Conservation (phyloP, 2,329 filamentous ascomycete species). For the Fonsecaea pugnacius region DNA sequence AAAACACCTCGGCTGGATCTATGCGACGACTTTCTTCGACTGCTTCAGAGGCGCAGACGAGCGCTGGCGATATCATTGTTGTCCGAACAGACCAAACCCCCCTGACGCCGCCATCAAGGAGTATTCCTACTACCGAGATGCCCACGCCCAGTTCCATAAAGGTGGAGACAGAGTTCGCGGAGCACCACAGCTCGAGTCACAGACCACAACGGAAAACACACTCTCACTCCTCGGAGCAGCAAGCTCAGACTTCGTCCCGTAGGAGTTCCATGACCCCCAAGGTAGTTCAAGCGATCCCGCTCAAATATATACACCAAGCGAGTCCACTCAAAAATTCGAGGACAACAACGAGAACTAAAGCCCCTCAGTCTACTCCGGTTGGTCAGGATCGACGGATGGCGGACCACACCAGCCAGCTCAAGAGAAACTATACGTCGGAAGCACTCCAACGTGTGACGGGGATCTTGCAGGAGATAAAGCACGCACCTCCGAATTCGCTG, state of each 20-base stretch:
- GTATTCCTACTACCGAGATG: not conserved
- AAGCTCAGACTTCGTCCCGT: conserved; percentile 9
- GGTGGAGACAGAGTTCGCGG: conserved; percentile 28
- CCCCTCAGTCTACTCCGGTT: not conserved
- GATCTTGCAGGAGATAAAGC: conserved; percentile 30
- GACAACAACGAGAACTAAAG: not conserved
- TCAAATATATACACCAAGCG: conserved; percentile 20
- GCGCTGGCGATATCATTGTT: conserved; percentile 12
- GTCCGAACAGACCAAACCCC: conserved; percentile 29
- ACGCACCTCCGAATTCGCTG: conserved; percentile 1
- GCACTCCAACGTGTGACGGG: conserved; percentile 29
- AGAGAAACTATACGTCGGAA: conserved; percentile 31
- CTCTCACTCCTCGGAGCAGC: conserved; percentile 10
- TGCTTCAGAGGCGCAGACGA: conserved; percentile 2
- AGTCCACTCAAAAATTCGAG: conserved; percentile 15
- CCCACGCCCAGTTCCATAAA: conserved; percentile 20
- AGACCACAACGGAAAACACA: not conserved
- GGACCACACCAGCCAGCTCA: conserved; percentile 30
- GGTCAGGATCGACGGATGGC: conserved; percentile 11
- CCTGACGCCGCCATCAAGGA: conserved; percentile 23
- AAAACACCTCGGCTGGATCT: conserved; percentile 20
- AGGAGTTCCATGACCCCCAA: conserved; percentile 28
- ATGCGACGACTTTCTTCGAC: conserved; percentile 7
- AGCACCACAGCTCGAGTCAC: not conserved
- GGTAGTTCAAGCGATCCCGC: conserved; percentile 29